These are phyloP conservation scores for Ceratobasidium sp. DNA, from an alignment of 1,284 basidiomycete genomes.

Conservation along the genomic window DNA sequence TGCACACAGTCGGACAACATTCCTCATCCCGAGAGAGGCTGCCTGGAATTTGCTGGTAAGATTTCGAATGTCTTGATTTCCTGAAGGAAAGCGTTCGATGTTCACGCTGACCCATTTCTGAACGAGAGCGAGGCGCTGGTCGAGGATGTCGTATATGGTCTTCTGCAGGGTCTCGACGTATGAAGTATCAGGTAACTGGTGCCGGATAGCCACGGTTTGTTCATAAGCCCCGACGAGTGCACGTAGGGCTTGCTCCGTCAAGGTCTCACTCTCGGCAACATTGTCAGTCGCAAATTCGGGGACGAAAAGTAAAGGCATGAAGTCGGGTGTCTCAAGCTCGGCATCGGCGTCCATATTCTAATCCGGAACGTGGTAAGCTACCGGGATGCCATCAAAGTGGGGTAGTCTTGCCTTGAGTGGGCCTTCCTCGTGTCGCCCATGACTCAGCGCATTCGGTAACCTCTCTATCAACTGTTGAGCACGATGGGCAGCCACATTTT, in stretches of 20 bases:
- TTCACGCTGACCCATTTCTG: constrained; percentile 60
- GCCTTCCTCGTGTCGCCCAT: constrained; percentile 3
- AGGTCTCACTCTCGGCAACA: neutral
- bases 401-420: constrained; percentile 5
- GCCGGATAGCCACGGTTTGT: neutral
- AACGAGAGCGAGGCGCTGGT: constrained; percentile 55
- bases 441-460: constrained; percentile 6
- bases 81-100: constrained; percentile 55
- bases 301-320: constrained; percentile 4
- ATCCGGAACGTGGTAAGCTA: neutral
- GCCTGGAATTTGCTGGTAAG: constrained; percentile 56
- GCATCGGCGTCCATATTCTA: constrained; percentile 41
- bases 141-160: neutral
- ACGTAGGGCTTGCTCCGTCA: neutral
- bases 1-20: constrained; percentile 58
- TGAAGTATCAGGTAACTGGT: neutral
- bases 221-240: neutral
- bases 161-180: constrained; percentile 10
- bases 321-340: neutral
- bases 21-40: constrained; percentile 55
- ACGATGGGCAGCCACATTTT: constrained; percentile 42
- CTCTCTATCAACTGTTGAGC: constrained; percentile 14
- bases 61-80: constrained; percentile 56
- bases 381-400: neutral
- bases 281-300: constrained; percentile 4